Evolutionary conservation across 306 rosid genomes (phyloP), one percentile per base, ranked within the genome.

Genomic region (Notholithocarpus densiflorus): DNA sequence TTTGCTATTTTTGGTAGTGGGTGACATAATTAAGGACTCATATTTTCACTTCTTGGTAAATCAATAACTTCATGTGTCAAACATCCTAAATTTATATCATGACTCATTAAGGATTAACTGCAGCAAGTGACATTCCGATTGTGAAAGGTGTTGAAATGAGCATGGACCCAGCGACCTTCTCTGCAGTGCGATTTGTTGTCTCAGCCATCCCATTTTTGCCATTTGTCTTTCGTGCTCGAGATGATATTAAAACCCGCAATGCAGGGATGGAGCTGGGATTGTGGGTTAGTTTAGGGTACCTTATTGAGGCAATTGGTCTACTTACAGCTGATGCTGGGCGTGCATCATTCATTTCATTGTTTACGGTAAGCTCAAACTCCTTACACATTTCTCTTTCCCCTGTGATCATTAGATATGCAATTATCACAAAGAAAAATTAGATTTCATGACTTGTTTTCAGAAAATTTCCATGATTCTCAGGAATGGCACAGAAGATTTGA

Each of bases 291-390:
- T 76, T 90, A 52, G 97, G 97, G 59, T 92, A 92, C 82, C 84
- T 92, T 23, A 84, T 84, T 86, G 94, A 92, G 88, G 93, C 97
- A 26, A 29, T 90, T 55, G 97, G 97, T 80, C 84, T 92, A 43
- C 83, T 84, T 53, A 92, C 94, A 24, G 90, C 97, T 15, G 97
- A 89, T 88, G 94, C 97, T 21, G 97, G 93, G 32, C 90, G 93
- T 6, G 93, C 94, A 24, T 87, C 93, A 18, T 92, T 92, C 72
- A 27, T 92, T 48, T 83, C 97, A 31, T 87, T 73, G 87, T 88
- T 92, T 80, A 92, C 94, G 45, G 97, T 92, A 72, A 79, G 88
- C 79, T 61, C 69, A 45, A 11, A 45, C 27, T 75, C 65, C 32
- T 57, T 15, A 56, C 64, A 51, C n/a, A 26, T 51, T 31, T 71